A percentile compares a stretch with the other conserved stretches of the same genome.
These are phyloP conservation scores for Gyromitra esculenta DNA, from an alignment of 2,329 filamentous ascomycete genomes.

Conservation along the genomic window DNA sequence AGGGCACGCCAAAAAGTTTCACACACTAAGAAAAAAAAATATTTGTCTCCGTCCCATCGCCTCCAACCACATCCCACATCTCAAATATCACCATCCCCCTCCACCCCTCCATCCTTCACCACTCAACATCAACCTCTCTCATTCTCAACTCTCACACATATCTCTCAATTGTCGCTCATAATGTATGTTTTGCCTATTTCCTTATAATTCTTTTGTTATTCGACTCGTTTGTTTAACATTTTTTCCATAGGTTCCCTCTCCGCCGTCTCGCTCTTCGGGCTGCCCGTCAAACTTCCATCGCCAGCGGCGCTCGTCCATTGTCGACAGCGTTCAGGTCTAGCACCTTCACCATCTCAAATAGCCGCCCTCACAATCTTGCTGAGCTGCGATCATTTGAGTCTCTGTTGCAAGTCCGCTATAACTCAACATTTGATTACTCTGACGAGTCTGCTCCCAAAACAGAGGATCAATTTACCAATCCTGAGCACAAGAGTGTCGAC, in stretches of 20 bases:
- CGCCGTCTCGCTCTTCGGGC: constrained; percentile 50
- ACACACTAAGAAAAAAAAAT: constrained; percentile 51
- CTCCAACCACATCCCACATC: constrained; percentile 48
- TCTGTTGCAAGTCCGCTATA: constrained; percentile 48
- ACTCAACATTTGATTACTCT: constrained; percentile 55
- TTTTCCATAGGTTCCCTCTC: constrained; percentile 52
- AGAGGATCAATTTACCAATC: constrained; percentile 41
- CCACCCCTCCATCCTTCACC: constrained; percentile 33
- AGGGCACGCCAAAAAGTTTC: constrained; percentile 44
- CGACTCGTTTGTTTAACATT: constrained; percentile 20
- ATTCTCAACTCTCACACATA: not conserved
- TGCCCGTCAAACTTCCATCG: constrained; percentile 44
- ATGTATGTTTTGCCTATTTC: constrained; percentile 41
- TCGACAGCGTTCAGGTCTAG: constrained; percentile 47
- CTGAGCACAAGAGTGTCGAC: constrained; percentile 31
- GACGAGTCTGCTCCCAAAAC: constrained; percentile 13
- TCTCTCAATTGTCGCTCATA: constrained; percentile 37
- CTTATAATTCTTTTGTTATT: not conserved
- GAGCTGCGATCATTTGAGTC: constrained; percentile 54
- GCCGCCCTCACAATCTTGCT: constrained; percentile 51
- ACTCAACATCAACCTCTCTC: constrained; percentile 15
- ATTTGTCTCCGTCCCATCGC: constrained; percentile 38
- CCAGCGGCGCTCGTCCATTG: constrained; percentile 48
- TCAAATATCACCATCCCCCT: constrained; percentile 37
- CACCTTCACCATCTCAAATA: constrained; percentile 46